Conservation (phyloP, 345 rosid genomes). For the Eucalyptus sp. region DNA sequence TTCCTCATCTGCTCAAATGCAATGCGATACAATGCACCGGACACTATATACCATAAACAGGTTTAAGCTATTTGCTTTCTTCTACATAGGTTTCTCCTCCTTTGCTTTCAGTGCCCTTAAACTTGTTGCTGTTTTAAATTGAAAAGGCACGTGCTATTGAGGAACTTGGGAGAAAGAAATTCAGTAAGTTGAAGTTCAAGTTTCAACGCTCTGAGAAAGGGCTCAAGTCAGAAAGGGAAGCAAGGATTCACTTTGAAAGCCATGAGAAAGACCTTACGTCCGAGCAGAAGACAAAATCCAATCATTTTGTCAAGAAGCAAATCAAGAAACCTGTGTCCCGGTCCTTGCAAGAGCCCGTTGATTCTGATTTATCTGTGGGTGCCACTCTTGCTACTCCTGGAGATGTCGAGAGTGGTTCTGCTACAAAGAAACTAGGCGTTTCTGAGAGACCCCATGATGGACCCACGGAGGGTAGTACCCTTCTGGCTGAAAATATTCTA, state of each 20-base stretch:
- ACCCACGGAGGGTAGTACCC: slow-evolving; percentile 29
- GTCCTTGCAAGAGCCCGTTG: slow-evolving; percentile 32
- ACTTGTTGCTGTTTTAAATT: neutral
- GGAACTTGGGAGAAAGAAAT: slow-evolving; percentile 63
- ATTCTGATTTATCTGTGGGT: slow-evolving; percentile 56
- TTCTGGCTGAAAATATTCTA: slow-evolving; percentile 24
- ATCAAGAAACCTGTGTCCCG: slow-evolving; percentile 38
- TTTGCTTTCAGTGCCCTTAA: neutral
- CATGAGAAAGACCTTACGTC: slow-evolving; percentile 38
- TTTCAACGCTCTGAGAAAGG: slow-evolving; percentile 43
- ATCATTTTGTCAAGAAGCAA: slow-evolving; percentile 37
- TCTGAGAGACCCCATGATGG: slow-evolving; percentile 40
- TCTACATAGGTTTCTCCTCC: neutral
- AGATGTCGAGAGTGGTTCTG: slow-evolving; percentile 28
- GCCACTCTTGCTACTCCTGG: slow-evolving; percentile 47
- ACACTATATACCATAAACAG: slow-evolving; percentile 71
- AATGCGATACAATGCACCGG: slow-evolving; percentile 71
- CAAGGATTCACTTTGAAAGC: slow-evolving; percentile 34
- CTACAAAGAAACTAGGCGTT: slow-evolving; percentile 23
- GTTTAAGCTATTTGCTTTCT: slow-evolving; percentile 3
- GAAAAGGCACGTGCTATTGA: slow-evolving; percentile 61
- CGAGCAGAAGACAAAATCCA: slow-evolving; percentile 32
- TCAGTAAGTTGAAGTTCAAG: slow-evolving; percentile 45
- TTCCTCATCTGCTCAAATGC: slow-evolving; percentile 79
- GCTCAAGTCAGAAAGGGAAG: slow-evolving; percentile 34